These are phyloP conservation scores for Penicillium expansum DNA, from an alignment of 2,329 filamentous ascomycete species.

Conservation along the genomic window DNA sequence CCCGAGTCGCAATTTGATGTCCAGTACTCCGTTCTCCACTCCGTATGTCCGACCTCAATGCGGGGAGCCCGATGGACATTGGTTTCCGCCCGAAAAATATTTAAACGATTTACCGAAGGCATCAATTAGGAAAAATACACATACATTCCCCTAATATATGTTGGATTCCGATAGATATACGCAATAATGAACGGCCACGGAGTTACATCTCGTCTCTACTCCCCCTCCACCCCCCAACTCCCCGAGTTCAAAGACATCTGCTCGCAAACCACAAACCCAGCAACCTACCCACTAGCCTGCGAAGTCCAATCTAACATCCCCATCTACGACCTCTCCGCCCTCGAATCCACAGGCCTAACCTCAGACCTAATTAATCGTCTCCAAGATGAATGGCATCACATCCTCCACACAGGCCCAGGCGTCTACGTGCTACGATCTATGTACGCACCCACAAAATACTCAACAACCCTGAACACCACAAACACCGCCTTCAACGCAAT, in stretches of 20 bases:
- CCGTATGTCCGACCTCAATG: not conserved
- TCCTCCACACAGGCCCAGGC: conserved; percentile 57
- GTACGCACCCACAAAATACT: conserved; percentile 40
- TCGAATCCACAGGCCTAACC: conserved; percentile 32
- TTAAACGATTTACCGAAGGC: conserved; percentile 1
- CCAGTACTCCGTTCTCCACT: too few species aligned
- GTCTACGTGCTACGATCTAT: conserved; percentile 59
- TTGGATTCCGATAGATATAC: not conserved
- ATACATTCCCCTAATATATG: not conserved
- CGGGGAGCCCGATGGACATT: conserved; percentile 19
- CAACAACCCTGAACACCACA: conserved; percentile 44
- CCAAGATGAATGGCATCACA: conserved; percentile 61
- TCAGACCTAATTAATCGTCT: conserved; percentile 38
- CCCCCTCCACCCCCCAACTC: conserved; percentile 27
- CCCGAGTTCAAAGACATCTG: conserved; percentile 48
- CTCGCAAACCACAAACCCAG: conserved; percentile 36
- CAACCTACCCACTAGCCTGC: conserved; percentile 50
- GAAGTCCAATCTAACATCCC: conserved; percentile 53
- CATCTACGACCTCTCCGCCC: conserved; percentile 51
- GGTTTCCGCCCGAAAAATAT: conserved; percentile 15
- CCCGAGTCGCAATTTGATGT: too few species aligned
- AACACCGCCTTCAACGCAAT: conserved; percentile 51
- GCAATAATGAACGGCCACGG: conserved; percentile 7
- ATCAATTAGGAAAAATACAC: not conserved
- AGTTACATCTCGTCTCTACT: conserved; percentile 25